Evolutionary conservation across 768 basidiomycete species (phyloP), one percentile per base, ranked within the genome.

Genomic region (Phanerochaete carnosa): DNA sequence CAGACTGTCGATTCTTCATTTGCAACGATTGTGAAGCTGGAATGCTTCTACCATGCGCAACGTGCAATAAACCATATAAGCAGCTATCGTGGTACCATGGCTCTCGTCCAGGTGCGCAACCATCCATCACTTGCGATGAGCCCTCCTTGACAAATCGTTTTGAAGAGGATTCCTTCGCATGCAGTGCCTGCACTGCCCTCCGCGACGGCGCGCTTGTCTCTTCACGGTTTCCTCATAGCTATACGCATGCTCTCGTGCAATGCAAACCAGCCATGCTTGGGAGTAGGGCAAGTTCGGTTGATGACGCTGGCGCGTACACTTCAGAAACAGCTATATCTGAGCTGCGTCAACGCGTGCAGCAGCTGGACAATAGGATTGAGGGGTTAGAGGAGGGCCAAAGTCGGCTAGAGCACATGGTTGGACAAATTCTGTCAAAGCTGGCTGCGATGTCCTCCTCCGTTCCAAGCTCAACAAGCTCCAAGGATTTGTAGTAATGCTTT

Each of bases 11-110:
- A 13, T 46, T 55, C 19, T 59, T 65, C 55, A 55, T 65, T 2
- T 65, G 64, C 32, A 55, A 65, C 39, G 23, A 29, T 22, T 65
- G 64, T 37, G 64, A 65, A 28, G 28, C 43, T 3, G 22, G 46
- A 2, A 49, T 29, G 16, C 49, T 62, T 6, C 33, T 63, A 6
- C 45, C 45, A 1, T 63, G 62, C 29, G 25, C 37, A 16, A 11
- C 16, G 6, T 62, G 62, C 29, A 39, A 29, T 1, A 57, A 53
- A 28, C 28, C 57, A 5, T 62, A 55, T 49, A 47, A 45, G 35
- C 62, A 62, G 29, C 57, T 53, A 8, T 11, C 45, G 3, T 62
- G 58, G 57, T 58, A 49, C 26, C 35, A 58, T 37, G 57, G 57
- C 6, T 50, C 57, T 2, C 26, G 37, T 23, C 23, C 35, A 22